A percentile compares a stretch with the other conserved stretches of the same genome.
These are phyloP conservation scores for Vaccinium vitisidaea DNA, from an alignment of 148 eudicot genomes.

Conservation along the genomic window DNA sequence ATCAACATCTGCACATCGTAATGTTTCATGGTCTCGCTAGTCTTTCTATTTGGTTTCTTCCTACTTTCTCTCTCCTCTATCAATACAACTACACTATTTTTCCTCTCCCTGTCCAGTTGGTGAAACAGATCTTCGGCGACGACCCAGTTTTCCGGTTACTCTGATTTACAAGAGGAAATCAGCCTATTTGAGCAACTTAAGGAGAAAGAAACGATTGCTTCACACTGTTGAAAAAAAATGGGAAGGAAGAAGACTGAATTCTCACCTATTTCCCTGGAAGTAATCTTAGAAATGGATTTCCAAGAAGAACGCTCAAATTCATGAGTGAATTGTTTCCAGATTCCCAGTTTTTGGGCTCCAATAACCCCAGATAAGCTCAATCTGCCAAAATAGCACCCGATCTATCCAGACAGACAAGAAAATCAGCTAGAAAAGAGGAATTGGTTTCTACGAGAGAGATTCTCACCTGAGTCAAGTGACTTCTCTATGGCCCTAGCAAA, in stretches of 20 bases:
- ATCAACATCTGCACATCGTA: no score
- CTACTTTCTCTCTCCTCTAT: slow-evolving; percentile 24
- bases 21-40: background rate
- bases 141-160: slow-evolving; percentile 39
- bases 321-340: slow-evolving; percentile 19
- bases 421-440: slow-evolving; percentile 18
- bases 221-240: background rate
- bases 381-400: slow-evolving; percentile 26
- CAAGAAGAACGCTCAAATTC: slow-evolving; percentile 28
- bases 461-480: background rate
- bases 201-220: background rate
- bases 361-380: slow-evolving; percentile 51
- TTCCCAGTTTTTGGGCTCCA: slow-evolving; percentile 50
- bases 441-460: slow-evolving; percentile 22
- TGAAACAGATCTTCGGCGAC: slow-evolving; percentile 47
- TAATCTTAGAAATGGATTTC: slow-evolving; percentile 5
- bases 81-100: slow-evolving; percentile 6
- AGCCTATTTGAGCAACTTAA: background rate
- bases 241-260: background rate
- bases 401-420: slow-evolving; percentile 25
- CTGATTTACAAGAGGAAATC: background rate
- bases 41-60: background rate
- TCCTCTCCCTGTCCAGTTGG: slow-evolving; percentile 21
- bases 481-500: slow-evolving; percentile 37
- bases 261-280: background rate